Conservation (phyloP, 75 land plant genomes). For the Picea sitchensis region DNA sequence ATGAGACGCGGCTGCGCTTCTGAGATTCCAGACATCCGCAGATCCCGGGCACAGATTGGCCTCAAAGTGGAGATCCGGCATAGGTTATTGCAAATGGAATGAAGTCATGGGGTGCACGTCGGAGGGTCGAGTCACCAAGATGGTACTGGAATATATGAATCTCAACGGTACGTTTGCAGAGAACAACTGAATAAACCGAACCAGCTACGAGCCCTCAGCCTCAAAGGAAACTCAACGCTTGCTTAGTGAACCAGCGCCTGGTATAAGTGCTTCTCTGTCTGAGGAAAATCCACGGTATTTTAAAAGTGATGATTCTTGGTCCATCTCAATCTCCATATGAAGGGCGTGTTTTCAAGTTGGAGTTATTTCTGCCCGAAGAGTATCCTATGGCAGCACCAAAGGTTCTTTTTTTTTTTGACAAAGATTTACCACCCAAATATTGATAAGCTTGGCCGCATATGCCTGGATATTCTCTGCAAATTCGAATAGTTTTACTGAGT, state of each 20-base stretch:
- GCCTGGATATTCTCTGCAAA: too few species aligned
- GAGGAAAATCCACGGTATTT: slow-evolving; percentile 93
- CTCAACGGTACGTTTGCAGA: slow-evolving; percentile 41
- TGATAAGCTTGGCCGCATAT: too few species aligned
- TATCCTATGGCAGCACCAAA: too few species aligned
- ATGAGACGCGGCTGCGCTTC: not conserved
- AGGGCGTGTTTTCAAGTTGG: slow-evolving; percentile 23
- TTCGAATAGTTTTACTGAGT: too few species aligned
- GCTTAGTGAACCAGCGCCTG: slow-evolving; percentile 60
- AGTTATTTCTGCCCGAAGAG: too few species aligned
- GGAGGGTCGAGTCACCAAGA: slow-evolving; percentile 42
- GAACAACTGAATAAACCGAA: slow-evolving; percentile 28
- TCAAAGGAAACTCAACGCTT: slow-evolving; percentile 37
- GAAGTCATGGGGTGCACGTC: slow-evolving; percentile 48
- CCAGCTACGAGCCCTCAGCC: slow-evolving; percentile 67
- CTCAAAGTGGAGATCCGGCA: not conserved
- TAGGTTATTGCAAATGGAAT: slow-evolving; percentile 23
- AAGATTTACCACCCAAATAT: too few species aligned
- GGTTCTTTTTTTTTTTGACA: too few species aligned
- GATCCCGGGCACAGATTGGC: not conserved
- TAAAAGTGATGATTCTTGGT: slow-evolving; percentile 92
- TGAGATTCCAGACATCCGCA: not conserved
- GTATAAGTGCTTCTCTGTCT: slow-evolving; percentile 82
- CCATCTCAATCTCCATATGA: slow-evolving; percentile 96
- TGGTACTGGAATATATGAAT: slow-evolving; percentile 51